phyloP scores from a whole-genome alignment of 164 flowering plant species.

The Nymphaea colorata region DNA sequence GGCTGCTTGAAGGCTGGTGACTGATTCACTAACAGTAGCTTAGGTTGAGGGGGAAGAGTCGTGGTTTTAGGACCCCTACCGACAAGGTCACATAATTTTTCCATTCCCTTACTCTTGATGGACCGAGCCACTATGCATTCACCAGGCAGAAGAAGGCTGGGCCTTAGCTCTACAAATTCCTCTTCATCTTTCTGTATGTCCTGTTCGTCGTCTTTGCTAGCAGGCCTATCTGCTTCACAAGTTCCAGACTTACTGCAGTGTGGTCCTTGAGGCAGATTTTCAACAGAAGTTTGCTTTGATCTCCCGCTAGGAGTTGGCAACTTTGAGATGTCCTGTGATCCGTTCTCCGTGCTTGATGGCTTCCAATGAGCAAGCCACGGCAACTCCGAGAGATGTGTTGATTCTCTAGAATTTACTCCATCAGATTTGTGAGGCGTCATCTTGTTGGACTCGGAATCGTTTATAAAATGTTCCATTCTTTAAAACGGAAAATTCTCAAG shows the following conservation, averaged over 20 bases:
- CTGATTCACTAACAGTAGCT: neutral
- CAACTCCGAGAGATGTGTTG: neutral
- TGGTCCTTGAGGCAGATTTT: neutral
- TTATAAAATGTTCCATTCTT: no score
- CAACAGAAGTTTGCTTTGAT: neutral
- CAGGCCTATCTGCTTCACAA: neutral
- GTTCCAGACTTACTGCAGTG: neutral
- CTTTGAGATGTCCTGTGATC: neutral
- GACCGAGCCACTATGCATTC: neutral
- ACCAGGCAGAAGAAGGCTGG: neutral
- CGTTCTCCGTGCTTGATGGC: neutral
- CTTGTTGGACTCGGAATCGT: neutral
- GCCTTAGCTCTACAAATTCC: neutral
- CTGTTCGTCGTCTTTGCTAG: neutral
- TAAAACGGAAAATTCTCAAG: no score
- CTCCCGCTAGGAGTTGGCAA: neutral
- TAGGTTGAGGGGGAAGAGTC: neutral
- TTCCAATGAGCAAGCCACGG: neutral
- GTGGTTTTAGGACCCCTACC: neutral
- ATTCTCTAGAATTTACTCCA: neutral
- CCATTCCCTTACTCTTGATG: neutral
- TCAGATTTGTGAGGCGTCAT: neutral
- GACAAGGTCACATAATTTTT: neutral
- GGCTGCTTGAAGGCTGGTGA: neutral
- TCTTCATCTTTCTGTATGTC: neutral